Evolutionary conservation across 345 rosid genomes (phyloP).

Genomic region (Lepidium africanum): DNA sequence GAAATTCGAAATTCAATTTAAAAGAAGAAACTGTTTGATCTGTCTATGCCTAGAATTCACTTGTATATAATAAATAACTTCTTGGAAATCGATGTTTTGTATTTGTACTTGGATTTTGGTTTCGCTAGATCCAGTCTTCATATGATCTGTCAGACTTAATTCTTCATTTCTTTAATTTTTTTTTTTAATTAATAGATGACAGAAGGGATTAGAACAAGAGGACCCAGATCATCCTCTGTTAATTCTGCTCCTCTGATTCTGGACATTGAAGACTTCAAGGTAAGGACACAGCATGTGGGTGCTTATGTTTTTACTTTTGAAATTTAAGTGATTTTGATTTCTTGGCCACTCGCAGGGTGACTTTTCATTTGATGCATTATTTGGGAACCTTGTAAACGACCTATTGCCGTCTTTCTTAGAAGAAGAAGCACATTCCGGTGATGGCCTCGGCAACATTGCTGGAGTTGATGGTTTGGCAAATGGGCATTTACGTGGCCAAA

Average conservation of each 20-base stretch:
- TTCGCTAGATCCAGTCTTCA: not conserved
- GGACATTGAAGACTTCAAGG: conserved; percentile 92
- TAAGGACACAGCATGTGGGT: conserved; percentile 18
- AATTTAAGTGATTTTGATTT: not conserved
- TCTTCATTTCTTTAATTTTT: not conserved
- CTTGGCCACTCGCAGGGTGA: conserved; percentile 57
- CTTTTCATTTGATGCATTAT: conserved; percentile 91
- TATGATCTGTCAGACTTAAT: conserved; percentile 19
- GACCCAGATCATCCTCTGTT: conserved; percentile 50
- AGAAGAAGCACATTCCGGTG: conserved; percentile 69
- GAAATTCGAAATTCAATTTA: not conserved
- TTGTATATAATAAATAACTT: not conserved
- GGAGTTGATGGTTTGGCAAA: conserved; percentile 51
- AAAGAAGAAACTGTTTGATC: not conserved
- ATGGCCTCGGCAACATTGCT: conserved; percentile 32
- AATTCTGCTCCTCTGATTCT: conserved; percentile 69
- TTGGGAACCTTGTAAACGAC: conserved; percentile 83
- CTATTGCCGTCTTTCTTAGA: conserved; percentile 77
- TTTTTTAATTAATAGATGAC: conserved; percentile 42
- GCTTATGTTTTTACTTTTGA: not conserved
- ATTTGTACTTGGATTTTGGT: not conserved
- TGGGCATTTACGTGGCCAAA: conserved; percentile 54
- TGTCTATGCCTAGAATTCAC: not conserved
- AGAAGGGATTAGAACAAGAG: conserved; percentile 44
- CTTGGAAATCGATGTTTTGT: not conserved